A percentile compares a stretch with the other conserved stretches of the same genome.
phyloP scores from a whole-genome alignment of 1,139 yeast genomes.

The Sugiyamaella neomexicana region DNA sequence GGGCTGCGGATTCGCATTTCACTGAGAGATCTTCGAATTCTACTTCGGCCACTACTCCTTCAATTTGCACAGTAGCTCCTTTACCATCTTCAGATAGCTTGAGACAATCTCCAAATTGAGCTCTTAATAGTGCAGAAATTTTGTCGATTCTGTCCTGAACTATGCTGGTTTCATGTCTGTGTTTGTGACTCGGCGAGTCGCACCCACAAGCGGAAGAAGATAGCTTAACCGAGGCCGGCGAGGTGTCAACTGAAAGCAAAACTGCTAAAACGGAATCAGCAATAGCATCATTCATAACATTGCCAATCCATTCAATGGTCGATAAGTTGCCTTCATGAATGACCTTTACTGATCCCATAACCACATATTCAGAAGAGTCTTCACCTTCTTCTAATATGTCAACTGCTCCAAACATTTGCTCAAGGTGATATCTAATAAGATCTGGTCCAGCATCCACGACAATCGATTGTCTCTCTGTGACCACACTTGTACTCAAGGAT shows the following conservation, averaged over 20 bases:
- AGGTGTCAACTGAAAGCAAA: conserved; percentile 84
- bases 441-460: conserved; percentile 79
- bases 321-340: conserved; percentile 34
- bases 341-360: conserved; percentile 51
- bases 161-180: conserved; percentile 17
- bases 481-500: conserved; percentile 79
- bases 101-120: conserved; percentile 87
- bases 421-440: conserved; percentile 81
- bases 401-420: conserved; percentile 92
- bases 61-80: conserved; percentile 63
- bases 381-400: conserved; percentile 60
- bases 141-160: conserved; percentile 59
- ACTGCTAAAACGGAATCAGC: conserved; percentile 95
- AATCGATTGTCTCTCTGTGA: conserved; percentile 77
- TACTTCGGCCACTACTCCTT: conserved; percentile 69
- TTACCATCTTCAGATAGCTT: conserved; percentile 43
- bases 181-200: conserved; percentile 18
- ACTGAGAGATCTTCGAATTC: conserved; percentile 65
- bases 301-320: conserved; percentile 88
- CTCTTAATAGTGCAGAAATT: conserved; percentile 62
- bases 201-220: conserved; percentile 58
- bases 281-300: conserved; percentile 83
- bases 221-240: conserved; percentile 90
- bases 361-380: conserved; percentile 44
- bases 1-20: conserved; percentile 72